Conservation (phyloP, 306 rosid species). For the Trifolium dubium region DNA sequence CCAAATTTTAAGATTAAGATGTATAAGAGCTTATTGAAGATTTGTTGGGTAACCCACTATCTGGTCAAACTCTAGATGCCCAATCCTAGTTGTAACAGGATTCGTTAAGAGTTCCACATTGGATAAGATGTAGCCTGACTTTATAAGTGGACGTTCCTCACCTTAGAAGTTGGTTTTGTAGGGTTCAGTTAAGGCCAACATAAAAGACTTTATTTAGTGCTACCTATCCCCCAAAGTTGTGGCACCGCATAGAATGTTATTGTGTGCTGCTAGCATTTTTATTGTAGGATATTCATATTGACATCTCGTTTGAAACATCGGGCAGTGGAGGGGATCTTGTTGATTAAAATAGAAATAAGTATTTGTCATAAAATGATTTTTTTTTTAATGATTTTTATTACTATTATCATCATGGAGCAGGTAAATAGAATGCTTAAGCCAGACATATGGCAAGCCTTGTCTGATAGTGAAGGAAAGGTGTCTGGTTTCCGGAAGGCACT, state of each 20-base stretch:
- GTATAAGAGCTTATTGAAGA: neutral
- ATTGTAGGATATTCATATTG: conserved; percentile 16
- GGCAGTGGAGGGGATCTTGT: conserved; percentile 8
- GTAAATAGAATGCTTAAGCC: conserved; percentile 87
- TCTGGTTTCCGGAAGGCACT: conserved; percentile 83
- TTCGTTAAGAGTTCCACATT: neutral
- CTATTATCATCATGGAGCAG: conserved; percentile 53
- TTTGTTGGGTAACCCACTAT: neutral
- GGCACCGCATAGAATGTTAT: neutral
- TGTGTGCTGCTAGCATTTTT: neutral
- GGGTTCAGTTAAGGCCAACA: neutral
- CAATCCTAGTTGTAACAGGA: neutral
- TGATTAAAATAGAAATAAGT: conserved; percentile 15
- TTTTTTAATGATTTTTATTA: conserved; percentile 28
- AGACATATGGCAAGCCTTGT: conserved; percentile 80
- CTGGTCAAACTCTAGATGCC: neutral
- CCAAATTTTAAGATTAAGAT: neutral
- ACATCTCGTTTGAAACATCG: conserved; percentile 13
- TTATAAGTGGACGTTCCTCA: neutral
- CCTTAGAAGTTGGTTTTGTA: neutral
- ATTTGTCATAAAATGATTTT: conserved; percentile 21
- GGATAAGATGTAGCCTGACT: neutral
- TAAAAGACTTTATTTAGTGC: neutral
- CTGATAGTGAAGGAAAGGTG: conserved; percentile 84
- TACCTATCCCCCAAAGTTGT: neutral